Conservation (phyloP, 331 rosid genomes). For the Saraca asoca region DNA sequence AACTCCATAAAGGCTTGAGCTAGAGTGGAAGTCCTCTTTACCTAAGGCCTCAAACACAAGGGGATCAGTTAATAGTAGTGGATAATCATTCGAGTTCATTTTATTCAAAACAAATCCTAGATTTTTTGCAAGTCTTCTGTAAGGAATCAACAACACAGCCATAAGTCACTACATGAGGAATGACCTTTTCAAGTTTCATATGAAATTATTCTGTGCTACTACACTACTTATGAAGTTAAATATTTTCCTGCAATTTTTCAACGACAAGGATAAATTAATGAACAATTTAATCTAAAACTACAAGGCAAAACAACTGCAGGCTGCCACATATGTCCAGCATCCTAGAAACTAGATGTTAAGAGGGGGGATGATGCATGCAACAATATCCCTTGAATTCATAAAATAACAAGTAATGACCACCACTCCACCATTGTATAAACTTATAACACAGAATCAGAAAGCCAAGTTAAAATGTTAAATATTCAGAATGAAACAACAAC, state of each 20-base stretch:
- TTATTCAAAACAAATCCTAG: slow-evolving; percentile 62
- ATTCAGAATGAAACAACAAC: slow-evolving; percentile 59
- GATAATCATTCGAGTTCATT: slow-evolving; percentile 59
- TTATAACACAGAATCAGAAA: background rate
- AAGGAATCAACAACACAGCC: slow-evolving; percentile 82
- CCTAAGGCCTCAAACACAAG: slow-evolving; percentile 84
- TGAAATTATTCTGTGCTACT: too few relatives aligned
- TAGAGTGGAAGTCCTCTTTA: slow-evolving; percentile 81
- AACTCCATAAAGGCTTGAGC: slow-evolving; percentile 76
- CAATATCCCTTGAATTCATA: too few relatives aligned
- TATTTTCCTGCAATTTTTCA: too few relatives aligned
- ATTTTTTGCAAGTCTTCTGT: slow-evolving; percentile 70
- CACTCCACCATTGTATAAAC: background rate
- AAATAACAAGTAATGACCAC: too few relatives aligned
- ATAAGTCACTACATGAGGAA: slow-evolving; percentile 82
- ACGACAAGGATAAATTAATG: slow-evolving; percentile 32
- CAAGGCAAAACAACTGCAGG: slow-evolving; percentile 6
- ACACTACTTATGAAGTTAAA: too few relatives aligned
- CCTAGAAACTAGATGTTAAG: background rate
- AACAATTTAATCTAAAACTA: slow-evolving; percentile 9
- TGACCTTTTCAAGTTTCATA: slow-evolving; percentile 64
- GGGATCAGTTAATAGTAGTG: slow-evolving; percentile 59
- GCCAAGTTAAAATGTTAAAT: background rate
- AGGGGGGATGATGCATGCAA: too few relatives aligned
- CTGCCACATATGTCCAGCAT: slow-evolving; percentile 10